Evolutionary conservation across 441 rosid genomes (phyloP).

Genomic region (Breynia disticha): DNA sequence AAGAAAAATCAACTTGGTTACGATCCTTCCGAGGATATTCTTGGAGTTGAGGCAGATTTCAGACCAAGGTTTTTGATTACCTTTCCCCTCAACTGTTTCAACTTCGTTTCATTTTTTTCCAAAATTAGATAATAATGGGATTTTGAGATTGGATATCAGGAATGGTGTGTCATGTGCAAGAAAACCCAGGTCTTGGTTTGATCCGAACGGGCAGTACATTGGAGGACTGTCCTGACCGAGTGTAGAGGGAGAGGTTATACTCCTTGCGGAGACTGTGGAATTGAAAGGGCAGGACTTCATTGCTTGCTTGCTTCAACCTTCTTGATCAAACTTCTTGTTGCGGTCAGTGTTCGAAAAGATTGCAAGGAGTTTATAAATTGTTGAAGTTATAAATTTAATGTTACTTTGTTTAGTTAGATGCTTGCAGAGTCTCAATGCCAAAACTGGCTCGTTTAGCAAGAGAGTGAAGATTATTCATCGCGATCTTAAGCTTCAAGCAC

Average conservation of each 20-base stretch:
- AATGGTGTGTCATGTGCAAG: conserved; percentile 26
- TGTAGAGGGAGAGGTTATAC: conserved; percentile 94
- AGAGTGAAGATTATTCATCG: conserved; percentile 87
- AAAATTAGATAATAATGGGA: too few relatives aligned
- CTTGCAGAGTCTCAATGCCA: conserved; percentile 91
- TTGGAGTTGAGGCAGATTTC: conserved; percentile 50
- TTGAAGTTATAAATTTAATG: conserved; percentile 21
- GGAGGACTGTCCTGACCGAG: conserved; percentile 89
- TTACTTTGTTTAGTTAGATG: conserved; percentile 41
- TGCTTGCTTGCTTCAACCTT: conserved; percentile 30
- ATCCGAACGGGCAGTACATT: conserved; percentile 85
- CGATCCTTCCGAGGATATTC: conserved; percentile 74
- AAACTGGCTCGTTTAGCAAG: conserved; percentile 84
- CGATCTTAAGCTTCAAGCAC: conserved; percentile 75
- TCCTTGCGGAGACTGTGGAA: conserved; percentile 74
- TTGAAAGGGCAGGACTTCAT: conserved; percentile 58
- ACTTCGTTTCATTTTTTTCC: neutral
- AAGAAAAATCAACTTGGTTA: conserved; percentile 50
- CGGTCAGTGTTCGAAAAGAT: neutral
- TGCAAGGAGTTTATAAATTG: neutral
- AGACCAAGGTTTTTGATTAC: conserved; percentile 37
- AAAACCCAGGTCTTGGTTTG: conserved; percentile 88
- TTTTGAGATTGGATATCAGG: conserved; percentile 36
- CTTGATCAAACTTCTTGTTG: neutral
- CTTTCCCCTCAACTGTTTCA: neutral